Base-by-base conservation (phyloP, 352 stramenopile genomes). In the Globisporangium uncinulatum region DNA sequence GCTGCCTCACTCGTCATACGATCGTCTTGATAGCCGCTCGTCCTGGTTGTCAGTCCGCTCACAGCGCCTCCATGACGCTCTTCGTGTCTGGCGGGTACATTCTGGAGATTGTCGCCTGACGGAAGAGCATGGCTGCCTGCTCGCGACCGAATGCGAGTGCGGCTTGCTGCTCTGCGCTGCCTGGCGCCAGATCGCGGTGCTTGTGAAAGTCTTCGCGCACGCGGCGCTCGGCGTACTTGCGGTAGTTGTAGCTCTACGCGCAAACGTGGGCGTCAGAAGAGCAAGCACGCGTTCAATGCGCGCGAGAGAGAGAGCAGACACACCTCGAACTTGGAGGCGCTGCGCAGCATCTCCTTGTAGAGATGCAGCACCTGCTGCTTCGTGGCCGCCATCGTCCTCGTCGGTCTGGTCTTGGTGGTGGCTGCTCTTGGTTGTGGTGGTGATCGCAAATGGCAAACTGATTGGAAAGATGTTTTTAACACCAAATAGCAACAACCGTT, bases 121-220 rank as follows among this genome's bases (percentile, higher is more conserved):
- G 81, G 42, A 82, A 74, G 29, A 91, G 66, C 52, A 85, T 56
- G 37, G 63, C 59, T 8, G 76, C 74, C 55, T 91, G 76, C 60
- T 84, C 65, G 19, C 61, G 62, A 29, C 66, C 81, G 31, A 70
- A 59, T 21, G 45, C 66, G 2, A 91, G 58, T 36, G 70, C 71
- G 61, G 79, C 49, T 59, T 87, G 39, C 59, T 86, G 78, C 51
- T 87, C 81, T 1, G 60, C 47, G 42, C 74, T 82, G 42, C 68
- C 79, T 4, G 53, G 24, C 32, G 69, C 29, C 3, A 91, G 66
- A 13, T 56, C 46, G 60, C 76, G 80, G 62, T 88, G 76, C 70
- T 81, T 83, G 63, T 64, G 81, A 59, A 91, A 91, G n/a, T 88
- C 78, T 47, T 87, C 74, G 57, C 80, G 81, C 52, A 91, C 65